Evolutionary conservation across 2,329 filamentous ascomycete species (phyloP), one percentile per base, ranked within the genome.

Genomic region (Arthrobotrys entomopaga): DNA sequence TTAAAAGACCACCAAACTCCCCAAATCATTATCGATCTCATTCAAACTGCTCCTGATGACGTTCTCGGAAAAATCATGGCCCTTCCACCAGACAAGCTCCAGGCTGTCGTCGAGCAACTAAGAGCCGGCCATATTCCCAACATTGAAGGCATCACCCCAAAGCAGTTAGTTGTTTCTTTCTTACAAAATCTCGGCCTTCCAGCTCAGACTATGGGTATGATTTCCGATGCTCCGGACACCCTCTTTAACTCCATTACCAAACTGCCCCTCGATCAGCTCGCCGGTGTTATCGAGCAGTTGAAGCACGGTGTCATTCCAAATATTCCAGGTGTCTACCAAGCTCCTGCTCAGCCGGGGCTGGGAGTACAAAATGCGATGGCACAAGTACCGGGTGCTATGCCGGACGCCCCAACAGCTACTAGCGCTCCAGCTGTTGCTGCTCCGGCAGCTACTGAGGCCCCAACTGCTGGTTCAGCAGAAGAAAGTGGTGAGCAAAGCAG

Each of bases 111-210:
- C 34, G 57, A 65, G 19, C 56, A 54, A 43, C 69, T 73, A 29
- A 61, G 65, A 50, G 20, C 20, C 11, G 69, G 69, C 20, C 59
- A 60, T 34, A 61, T 73, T 26, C 69, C 69, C 13, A 57, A 54
- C 24, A 65, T 73, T 26, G 60, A 56, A 10, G 69, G 69, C n/a
- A 54, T 66, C 42, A 43, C 48, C 13, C 56, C 60, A 13, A 73
- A 73, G 61, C 29, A 73, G 10, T 50, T 73, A 40, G 61, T 73
- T n/a, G 38, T 73, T 29, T 38, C 48, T 24, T 73, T 73, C 61
- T 53, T 73, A 48, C 3, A 16, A 4, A 38, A 48, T 29, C 53
- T 60, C 8, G 46, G 46, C 15, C 52, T 73, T 26, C 69, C 69
- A 3, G 48, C 48, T 4, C 43, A 46, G 10, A 59, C 50, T 11